Evolutionary conservation across 768 basidiomycete species (phyloP), one percentile per base, ranked within the genome.

Genomic region (Pholiota conissans): DNA sequence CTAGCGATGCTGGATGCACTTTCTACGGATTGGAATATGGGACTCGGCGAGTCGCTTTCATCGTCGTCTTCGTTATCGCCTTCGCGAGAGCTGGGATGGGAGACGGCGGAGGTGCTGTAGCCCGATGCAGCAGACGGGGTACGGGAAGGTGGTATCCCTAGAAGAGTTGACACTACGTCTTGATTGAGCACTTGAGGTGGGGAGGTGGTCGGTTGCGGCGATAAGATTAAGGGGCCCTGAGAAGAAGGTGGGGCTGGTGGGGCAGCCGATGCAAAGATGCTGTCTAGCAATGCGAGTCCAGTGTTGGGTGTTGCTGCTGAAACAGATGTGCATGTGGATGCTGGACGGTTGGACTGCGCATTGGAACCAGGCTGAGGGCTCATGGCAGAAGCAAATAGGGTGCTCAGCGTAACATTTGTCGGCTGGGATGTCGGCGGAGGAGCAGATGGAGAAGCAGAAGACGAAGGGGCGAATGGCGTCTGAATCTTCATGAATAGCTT

Each of bases 181-280:
- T 87, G 84, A 51, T 83, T 85, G 45, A 91, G 80, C 18, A 90
- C 79, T 66, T 90, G 87, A 0, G 88, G 87, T 5, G 76, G 73
- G 10, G 80, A 64, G 3, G 75, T 77, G 1, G 82, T 81, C 1
- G 67, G 67, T 34, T 66, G 70, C 52, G 56, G 73, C 61, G 67
- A 52, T 49, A 54, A 34, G 24, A 53, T 52, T 11, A 49, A 32
- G 35, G 56, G 24, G 37, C n/a, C n/a, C n/a, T n/a, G n/a, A n/a
- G n/a, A n/a, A n/a, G 48, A 34, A 4, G 58, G 50, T 60, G 65
- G 39, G n/a, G 52, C 27, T 11, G 56, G 50, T n/a, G 49, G 48
- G 2, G 49, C 49, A 5, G 84, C 90, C 5, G 89, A 91, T 3
- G 90, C 90, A 66, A 92, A 91, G 39, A 92, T 89, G 11, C 82